These are phyloP conservation scores for Melaleuca quinquenervia DNA, from an alignment of 345 rosid genomes.

Conservation along the genomic window DNA sequence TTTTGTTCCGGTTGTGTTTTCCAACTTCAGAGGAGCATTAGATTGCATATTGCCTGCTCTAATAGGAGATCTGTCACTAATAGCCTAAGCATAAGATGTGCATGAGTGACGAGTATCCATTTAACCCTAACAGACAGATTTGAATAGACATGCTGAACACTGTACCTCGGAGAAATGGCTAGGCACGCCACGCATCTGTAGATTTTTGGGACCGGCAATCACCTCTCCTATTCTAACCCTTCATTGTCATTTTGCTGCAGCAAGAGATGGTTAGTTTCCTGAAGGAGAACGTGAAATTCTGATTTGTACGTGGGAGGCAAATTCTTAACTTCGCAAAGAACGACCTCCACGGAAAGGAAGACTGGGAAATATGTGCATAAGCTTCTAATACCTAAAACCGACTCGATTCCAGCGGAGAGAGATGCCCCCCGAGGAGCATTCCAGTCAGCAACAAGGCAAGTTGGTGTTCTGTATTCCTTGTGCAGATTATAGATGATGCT, in stretches of 20 bases:
- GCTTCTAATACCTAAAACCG: background rate
- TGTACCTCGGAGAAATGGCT: background rate
- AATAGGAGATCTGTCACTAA: background rate
- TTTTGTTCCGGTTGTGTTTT: background rate
- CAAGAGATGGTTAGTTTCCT: constrained; percentile 66
- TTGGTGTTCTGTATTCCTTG: background rate
- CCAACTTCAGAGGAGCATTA: background rate
- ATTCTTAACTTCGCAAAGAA: background rate
- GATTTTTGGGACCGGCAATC: background rate
- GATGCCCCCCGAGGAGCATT: background rate
- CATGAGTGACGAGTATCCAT: background rate
- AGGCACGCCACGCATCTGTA: background rate
- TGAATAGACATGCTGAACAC: background rate
- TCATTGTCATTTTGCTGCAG: constrained; percentile 30
- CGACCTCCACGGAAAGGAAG: background rate
- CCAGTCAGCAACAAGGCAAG: background rate
- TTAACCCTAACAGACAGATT: background rate
- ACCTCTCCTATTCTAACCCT: background rate
- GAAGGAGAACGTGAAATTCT: constrained; percentile 68
- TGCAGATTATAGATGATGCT: background rate
- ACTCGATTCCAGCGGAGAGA: background rate
- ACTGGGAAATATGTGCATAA: background rate
- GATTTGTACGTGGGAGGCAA: background rate
- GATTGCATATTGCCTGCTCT: background rate
- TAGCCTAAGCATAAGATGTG: background rate